These are phyloP conservation scores for Pseudonectria foliicola DNA, from an alignment of 2,329 filamentous ascomycete species.

Conservation along the genomic window DNA sequence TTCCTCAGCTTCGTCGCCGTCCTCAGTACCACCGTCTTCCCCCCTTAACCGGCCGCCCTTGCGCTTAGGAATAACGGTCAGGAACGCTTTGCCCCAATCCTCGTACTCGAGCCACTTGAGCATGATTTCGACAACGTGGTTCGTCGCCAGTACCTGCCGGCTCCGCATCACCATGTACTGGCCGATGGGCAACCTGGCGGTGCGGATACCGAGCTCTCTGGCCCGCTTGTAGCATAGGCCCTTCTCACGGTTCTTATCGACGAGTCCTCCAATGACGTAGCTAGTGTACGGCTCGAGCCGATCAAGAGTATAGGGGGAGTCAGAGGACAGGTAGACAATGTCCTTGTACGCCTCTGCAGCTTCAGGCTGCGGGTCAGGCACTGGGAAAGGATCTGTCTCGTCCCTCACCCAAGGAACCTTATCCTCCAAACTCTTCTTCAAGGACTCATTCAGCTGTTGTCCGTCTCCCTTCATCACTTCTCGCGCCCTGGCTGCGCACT, in stretches of 20 bases:
- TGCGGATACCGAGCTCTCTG: slow-evolving; percentile 66
- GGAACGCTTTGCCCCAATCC: slow-evolving; percentile 87
- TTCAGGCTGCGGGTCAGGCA: slow-evolving; percentile 27
- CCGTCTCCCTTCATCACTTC: slow-evolving; percentile 53
- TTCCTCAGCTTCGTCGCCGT: slow-evolving; percentile 15
- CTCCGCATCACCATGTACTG: slow-evolving; percentile 89
- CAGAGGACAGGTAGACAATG: slow-evolving; percentile 83
- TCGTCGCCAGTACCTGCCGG: slow-evolving; percentile 80
- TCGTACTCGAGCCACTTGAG: slow-evolving; percentile 82
- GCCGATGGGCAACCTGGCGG: slow-evolving; percentile 89
- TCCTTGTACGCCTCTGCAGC: slow-evolving; percentile 29
- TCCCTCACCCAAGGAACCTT: slow-evolving; percentile 26
- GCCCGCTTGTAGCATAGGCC: slow-evolving; percentile 85
- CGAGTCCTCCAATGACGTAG: slow-evolving; percentile 89
- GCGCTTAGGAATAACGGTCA: slow-evolving; percentile 79
- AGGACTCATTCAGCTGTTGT: slow-evolving; percentile 54
- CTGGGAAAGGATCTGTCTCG: slow-evolving; percentile 25
- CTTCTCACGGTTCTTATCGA: slow-evolving; percentile 96
- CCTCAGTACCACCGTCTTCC: slow-evolving; percentile 18
- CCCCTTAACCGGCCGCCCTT: slow-evolving; percentile 69
- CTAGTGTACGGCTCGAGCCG: slow-evolving; percentile 79
- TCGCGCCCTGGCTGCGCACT: slow-evolving; percentile 58
- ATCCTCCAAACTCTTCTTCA: slow-evolving; percentile 34
- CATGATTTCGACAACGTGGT: slow-evolving; percentile 97
- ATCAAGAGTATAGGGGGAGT: slow-evolving; percentile 79